These are phyloP conservation scores for Elsinoe perseae DNA, from an alignment of 2,329 filamentous ascomycete genomes.

Conservation along the genomic window DNA sequence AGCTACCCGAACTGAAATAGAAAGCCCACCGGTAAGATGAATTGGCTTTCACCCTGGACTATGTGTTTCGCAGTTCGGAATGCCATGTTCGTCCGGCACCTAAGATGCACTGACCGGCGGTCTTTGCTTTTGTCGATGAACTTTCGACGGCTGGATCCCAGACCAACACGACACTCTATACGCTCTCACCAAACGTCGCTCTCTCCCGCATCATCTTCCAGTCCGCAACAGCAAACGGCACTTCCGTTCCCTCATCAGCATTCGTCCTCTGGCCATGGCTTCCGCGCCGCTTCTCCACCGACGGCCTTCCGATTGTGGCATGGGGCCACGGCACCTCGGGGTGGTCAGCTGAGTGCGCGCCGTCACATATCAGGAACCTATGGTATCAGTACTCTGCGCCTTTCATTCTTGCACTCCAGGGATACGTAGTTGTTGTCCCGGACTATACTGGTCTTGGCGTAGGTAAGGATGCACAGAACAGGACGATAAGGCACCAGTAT, in stretches of 20 bases:
- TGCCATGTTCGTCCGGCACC: no score
- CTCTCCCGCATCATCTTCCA: slow-evolving; percentile 45
- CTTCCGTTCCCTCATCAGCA: slow-evolving; percentile 40
- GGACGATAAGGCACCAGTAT: slow-evolving; percentile 23
- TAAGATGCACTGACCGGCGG: no score
- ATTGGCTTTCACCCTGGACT: no score
- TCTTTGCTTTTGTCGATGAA: no score
- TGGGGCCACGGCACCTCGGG: slow-evolving; percentile 22
- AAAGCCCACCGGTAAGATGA: no score
- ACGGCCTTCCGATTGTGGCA: slow-evolving; percentile 19
- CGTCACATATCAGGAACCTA: slow-evolving; percentile 23
- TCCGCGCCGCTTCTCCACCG: slow-evolving; percentile 19
- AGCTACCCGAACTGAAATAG: no score
- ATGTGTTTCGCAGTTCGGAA: no score
- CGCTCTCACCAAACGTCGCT: slow-evolving; percentile 34
- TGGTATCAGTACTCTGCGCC: slow-evolving; percentile 23
- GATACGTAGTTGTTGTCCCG: slow-evolving; percentile 23
- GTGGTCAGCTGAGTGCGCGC: slow-evolving; percentile 19
- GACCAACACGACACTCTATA: slow-evolving; percentile 34
- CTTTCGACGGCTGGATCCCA: no score
- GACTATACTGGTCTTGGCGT: slow-evolving; percentile 24
- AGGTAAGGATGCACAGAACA: slow-evolving; percentile 24
- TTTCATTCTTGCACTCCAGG: slow-evolving; percentile 23
- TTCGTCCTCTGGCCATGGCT: slow-evolving; percentile 45
- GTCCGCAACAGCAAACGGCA: slow-evolving; percentile 38